These are phyloP conservation scores for Pseudogymnoascus sp. DNA, from an alignment of 2,329 filamentous ascomycete species.

Conservation along the genomic window DNA sequence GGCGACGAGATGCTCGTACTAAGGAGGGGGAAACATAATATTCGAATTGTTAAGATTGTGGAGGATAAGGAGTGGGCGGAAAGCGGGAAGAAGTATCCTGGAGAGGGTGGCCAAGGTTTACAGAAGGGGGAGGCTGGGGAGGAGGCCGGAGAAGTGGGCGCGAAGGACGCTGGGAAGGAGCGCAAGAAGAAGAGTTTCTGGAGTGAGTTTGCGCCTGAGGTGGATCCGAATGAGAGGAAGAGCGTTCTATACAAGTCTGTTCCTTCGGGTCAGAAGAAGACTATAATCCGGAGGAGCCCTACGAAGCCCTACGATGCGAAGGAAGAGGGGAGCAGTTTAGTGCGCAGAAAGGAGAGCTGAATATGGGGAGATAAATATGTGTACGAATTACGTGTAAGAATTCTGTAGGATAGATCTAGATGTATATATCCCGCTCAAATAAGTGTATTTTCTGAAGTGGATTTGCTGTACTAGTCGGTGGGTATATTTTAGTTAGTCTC, in stretches of 20 bases:
- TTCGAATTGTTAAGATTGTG: constrained; percentile 53
- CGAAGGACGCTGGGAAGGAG: not conserved
- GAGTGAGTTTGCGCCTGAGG: constrained; percentile 5
- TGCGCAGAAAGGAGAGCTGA: not conserved
- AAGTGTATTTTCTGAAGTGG: not conserved
- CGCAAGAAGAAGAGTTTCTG: constrained; percentile 8
- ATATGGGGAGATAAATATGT: not conserved
- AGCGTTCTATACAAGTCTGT: not conserved
- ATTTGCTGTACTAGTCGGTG: not conserved
- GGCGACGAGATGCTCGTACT: constrained; percentile 48
- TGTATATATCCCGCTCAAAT: constrained; percentile 6
- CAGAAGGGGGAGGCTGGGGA: not conserved
- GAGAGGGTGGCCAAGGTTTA: constrained; percentile 20
- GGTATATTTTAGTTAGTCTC: not conserved
- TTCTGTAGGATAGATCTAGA: constrained; percentile 1
- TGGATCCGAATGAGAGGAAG: constrained; percentile 7
- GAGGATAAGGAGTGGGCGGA: constrained; percentile 44
- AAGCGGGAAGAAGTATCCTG: constrained; percentile 44
- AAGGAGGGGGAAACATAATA: constrained; percentile 55
- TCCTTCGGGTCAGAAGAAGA: not conserved
- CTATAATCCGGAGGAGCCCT: constrained; percentile 1
- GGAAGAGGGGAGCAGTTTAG: not conserved
- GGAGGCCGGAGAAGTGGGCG: not conserved
- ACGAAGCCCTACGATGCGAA: not conserved
- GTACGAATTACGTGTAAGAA: constrained; percentile 5